Conservation (phyloP, 225 moss, liverwort and hornwort genomes). For the Sphagnum contortum region DNA sequence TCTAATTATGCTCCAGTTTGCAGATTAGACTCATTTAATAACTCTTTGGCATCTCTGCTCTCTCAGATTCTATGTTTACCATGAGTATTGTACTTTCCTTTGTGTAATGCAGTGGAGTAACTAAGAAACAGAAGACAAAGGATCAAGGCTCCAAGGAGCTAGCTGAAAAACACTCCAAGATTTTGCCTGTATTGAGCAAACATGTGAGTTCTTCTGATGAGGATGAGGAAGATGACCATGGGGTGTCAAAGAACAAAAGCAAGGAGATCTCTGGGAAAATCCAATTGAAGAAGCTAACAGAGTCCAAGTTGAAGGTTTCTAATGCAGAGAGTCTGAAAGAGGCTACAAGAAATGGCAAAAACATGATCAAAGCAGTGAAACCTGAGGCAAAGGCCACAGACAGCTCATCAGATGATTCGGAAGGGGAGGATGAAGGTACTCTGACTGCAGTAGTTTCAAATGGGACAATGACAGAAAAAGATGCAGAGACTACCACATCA, state of each 20-base stretch:
- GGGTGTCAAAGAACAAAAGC: no score
- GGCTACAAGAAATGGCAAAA: conserved; percentile 3
- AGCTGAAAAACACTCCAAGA: neutral
- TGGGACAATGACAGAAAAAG: neutral
- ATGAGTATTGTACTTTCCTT: no score
- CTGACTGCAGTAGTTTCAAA: conserved; percentile 7
- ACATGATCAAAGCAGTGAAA: neutral
- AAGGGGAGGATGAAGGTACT: conserved; percentile 20
- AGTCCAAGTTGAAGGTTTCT: conserved; percentile 6
- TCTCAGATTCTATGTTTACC: no score
- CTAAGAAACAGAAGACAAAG: conserved; percentile 4
- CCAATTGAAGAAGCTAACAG: conserved; percentile 11
- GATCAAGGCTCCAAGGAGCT: neutral
- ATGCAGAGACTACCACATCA: conserved; percentile 3
- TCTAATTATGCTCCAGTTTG: no score
- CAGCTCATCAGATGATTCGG: conserved; percentile 32
- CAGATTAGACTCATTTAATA: no score
- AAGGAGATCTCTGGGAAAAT: no score
- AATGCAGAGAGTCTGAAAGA: conserved; percentile 15
- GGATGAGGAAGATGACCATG: no score
- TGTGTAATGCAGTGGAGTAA: conserved; percentile 1
- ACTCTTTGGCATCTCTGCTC: no score
- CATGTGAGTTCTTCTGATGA: no score
- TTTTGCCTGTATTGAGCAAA: no score
- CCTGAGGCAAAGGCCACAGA: conserved; percentile 4